Evolutionary conservation across 306 rosid genomes (phyloP).

Genomic region (Fragaria vesca): DNA sequence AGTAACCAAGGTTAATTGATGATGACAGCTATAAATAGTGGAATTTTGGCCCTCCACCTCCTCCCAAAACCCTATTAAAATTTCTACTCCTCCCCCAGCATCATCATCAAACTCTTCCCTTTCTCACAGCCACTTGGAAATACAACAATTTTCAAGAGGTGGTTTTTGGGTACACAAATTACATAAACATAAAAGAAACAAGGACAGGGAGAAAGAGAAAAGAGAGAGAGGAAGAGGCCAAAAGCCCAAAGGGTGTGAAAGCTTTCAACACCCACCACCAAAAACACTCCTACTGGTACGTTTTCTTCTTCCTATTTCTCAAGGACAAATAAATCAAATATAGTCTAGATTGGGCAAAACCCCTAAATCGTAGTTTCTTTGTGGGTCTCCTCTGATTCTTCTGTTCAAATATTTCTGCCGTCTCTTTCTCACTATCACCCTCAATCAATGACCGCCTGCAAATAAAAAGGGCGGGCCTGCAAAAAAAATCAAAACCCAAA

Average conservation of each 20-base stretch:
- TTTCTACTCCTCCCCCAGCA: background rate
- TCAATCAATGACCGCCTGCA: conserved; percentile 29
- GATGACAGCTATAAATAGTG: conserved; percentile 24
- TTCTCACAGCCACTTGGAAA: background rate
- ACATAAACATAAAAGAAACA: background rate
- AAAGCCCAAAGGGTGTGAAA: conserved; percentile 21
- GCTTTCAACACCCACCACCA: conserved; percentile 14
- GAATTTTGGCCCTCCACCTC: background rate
- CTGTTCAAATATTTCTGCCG: conserved; percentile 35
- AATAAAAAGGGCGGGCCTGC: conserved; percentile 47
- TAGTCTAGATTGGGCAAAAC: conserved; percentile 9
- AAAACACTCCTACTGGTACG: conserved; percentile 22
- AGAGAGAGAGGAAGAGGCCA: background rate
- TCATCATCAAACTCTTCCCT: conserved; percentile 18
- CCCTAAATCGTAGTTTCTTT: conserved; percentile 12
- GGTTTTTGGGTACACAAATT: background rate
- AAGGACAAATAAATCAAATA: background rate
- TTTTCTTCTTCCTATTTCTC: background rate
- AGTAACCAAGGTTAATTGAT: conserved; percentile 42
- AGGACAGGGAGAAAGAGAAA: background rate
- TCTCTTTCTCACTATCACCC: conserved; percentile 18
- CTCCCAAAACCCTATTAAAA: conserved; percentile 23
- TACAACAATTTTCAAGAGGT: background rate
- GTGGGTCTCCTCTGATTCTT: conserved; percentile 9
- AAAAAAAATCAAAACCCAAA: conserved; percentile 19